Evolutionary conservation across 768 basidiomycete genomes (phyloP).

Genomic region (Termitomyces sp.): DNA sequence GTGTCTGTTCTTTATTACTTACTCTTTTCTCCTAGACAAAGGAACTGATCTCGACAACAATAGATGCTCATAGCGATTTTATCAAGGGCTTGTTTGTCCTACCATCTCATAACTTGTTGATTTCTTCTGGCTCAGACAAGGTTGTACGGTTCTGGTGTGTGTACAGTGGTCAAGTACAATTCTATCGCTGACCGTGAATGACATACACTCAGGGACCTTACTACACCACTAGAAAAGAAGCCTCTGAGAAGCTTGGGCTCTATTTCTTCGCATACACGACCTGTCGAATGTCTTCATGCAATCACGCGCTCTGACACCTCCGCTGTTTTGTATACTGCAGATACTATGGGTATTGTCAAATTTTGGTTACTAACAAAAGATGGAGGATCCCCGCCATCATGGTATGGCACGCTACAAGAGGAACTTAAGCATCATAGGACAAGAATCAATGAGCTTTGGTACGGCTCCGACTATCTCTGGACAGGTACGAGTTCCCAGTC

Average conservation of each 20-base stretch:
- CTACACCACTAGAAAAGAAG: slow-evolving; percentile 31
- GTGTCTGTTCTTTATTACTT: neutral
- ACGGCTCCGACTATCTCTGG: slow-evolving; percentile 77
- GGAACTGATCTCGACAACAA: slow-evolving; percentile 58
- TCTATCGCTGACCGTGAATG: neutral
- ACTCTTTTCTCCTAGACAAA: slow-evolving; percentile 47
- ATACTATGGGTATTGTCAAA: slow-evolving; percentile 89
- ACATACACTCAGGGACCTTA: slow-evolving; percentile 51
- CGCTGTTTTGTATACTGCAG: slow-evolving; percentile 70
- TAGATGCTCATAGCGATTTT: slow-evolving; percentile 80
- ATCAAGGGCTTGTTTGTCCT: slow-evolving; percentile 80
- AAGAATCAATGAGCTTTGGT: slow-evolving; percentile 67
- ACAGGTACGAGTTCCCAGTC: slow-evolving; percentile 49
- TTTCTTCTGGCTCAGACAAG: slow-evolving; percentile 91
- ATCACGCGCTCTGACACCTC: slow-evolving; percentile 36
- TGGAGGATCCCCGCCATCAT: slow-evolving; percentile 30
- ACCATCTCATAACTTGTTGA: slow-evolving; percentile 55
- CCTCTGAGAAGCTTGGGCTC: slow-evolving; percentile 54
- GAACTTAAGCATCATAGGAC: slow-evolving; percentile 77
- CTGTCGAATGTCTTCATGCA: slow-evolving; percentile 76
- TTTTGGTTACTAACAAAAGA: slow-evolving; percentile 65
- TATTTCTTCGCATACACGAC: slow-evolving; percentile 81
- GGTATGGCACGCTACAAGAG: slow-evolving; percentile 43
- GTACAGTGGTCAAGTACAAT: neutral
- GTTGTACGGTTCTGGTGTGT: slow-evolving; percentile 79